These are phyloP conservation scores for Talaromyces sp. DNA, from an alignment of 2,329 filamentous ascomycete genomes.

Conservation along the genomic window DNA sequence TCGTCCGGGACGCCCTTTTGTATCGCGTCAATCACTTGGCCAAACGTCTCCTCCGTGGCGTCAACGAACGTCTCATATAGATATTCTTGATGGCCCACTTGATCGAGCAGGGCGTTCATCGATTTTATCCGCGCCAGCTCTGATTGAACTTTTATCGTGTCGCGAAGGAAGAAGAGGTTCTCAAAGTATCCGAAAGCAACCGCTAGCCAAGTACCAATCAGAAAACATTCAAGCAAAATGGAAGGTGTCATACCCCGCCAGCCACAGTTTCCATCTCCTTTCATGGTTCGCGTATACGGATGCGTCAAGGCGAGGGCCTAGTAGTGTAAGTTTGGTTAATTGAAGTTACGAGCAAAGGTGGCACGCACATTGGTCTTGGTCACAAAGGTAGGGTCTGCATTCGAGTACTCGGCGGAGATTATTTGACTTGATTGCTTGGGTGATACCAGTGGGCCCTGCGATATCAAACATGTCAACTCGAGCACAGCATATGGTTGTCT, in stretches of 20 bases:
- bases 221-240: constrained; percentile 17
- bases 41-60: constrained; percentile 67
- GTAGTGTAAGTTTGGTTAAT: too few relatives aligned
- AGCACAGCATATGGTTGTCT: neutral
- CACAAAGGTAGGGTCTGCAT: constrained; percentile 79
- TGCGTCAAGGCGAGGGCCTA: constrained; percentile 80
- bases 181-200: constrained; percentile 94
- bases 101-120: constrained; percentile 68
- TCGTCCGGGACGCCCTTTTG: constrained; percentile 56
- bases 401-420: constrained; percentile 82
- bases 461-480: constrained; percentile 24
- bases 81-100: constrained; percentile 65
- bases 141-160: constrained; percentile 62
- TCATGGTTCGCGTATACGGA: constrained; percentile 80
- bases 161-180: constrained; percentile 67
- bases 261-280: constrained; percentile 93
- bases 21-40: constrained; percentile 60
- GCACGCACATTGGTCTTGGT: constrained; percentile 74
- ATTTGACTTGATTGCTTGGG: constrained; percentile 71
- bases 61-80: constrained; percentile 82
- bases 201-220: constrained; percentile 54
- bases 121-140: constrained; percentile 72
- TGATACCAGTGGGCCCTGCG: constrained; percentile 78
- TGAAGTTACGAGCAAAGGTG: neutral
- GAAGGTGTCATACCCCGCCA: constrained; percentile 75